Evolutionary conservation across 148 eudicot species (phyloP), one percentile per base, ranked within the genome.

Genomic region (Amaranthus palmeri): DNA sequence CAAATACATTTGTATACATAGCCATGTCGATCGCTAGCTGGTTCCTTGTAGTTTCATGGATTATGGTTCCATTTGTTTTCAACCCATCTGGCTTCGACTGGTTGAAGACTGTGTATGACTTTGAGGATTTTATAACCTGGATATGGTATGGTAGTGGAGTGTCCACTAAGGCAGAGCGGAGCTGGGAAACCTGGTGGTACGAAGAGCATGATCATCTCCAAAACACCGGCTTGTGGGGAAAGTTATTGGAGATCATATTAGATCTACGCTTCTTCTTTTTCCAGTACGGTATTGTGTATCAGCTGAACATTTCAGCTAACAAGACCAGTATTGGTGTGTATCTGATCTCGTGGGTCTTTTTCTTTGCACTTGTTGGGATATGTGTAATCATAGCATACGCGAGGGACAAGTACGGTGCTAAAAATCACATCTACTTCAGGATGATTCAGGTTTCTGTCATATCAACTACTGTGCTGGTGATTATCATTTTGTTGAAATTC

Each of bases 121-220:
- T 90, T 56, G 85, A 87, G 13, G 96, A 86, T 68, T 93, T 93
- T 63, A 80, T 93, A 60, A 83, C 75, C 44, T 93, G 98, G 98
- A 69, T 93, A 73, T 93, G 93, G 92, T 86, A 70, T 69, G 86
- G 76, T 7, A 81, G 89, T 52, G 96, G 98, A 18, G 85, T 87
- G 69, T 82, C 89, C 12, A 85, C 81, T 7, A 88, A 82, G 82
- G 88, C 96, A 8, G 98, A 93, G 15, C 77, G 81, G 73, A 87
- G 98, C 79, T 93, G 98, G 98, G 98, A 93, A 83, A 88, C 92
- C 5, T 93, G 98, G 98, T 93, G 98, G 98, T 87, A 88, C 57
- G 98, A 93, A 73, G 98, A 93, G 70, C 98, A 93, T 64, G 96
- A 90, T 61, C 98, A 93, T 81, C 86, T 93, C 63, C 83, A 90